Evolutionary conservation across 2,329 filamentous ascomycete species (phyloP).

Genomic region (Fusarium hostae): DNA sequence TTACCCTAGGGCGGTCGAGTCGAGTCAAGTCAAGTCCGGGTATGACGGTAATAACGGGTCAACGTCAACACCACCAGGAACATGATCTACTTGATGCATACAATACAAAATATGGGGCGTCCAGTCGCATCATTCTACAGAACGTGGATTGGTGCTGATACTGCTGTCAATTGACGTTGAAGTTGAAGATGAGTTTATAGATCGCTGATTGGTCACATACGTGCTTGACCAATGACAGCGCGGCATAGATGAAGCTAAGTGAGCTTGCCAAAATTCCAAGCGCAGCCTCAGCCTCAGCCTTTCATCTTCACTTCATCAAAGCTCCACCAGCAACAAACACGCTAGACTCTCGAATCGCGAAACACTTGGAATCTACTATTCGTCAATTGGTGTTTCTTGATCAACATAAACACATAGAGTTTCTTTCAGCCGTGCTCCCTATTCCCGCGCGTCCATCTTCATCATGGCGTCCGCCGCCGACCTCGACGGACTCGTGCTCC

Average conservation of each 20-base stretch:
- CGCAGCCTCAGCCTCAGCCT: conserved; percentile 45
- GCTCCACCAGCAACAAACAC: conserved; percentile 7
- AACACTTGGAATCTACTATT: neutral
- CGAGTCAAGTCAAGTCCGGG: neutral
- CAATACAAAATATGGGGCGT: neutral
- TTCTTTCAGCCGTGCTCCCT: neutral
- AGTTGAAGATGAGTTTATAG: neutral
- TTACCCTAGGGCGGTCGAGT: neutral
- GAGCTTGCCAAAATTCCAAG: conserved; percentile 39
- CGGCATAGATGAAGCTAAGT: conserved; percentile 20
- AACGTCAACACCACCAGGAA: neutral
- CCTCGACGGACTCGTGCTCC: conserved; percentile 82
- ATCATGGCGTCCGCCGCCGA: conserved; percentile 67
- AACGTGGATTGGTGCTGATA: neutral
- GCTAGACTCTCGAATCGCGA: neutral
- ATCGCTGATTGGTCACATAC: conserved; percentile 35
- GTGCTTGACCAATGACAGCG: conserved; percentile 9
- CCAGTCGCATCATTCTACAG: neutral
- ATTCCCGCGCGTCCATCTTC: conserved; percentile 23
- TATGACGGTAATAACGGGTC: conserved; percentile 1
- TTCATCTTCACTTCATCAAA: conserved; percentile 34
- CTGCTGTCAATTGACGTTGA: neutral
- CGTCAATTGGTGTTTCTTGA: neutral
- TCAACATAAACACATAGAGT: neutral
- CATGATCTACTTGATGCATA: neutral